A percentile compares a stretch with the other conserved stretches of the same genome.
phyloP scores from a whole-genome alignment of 768 basidiomycete genomes.

The Boletales sp. region DNA sequence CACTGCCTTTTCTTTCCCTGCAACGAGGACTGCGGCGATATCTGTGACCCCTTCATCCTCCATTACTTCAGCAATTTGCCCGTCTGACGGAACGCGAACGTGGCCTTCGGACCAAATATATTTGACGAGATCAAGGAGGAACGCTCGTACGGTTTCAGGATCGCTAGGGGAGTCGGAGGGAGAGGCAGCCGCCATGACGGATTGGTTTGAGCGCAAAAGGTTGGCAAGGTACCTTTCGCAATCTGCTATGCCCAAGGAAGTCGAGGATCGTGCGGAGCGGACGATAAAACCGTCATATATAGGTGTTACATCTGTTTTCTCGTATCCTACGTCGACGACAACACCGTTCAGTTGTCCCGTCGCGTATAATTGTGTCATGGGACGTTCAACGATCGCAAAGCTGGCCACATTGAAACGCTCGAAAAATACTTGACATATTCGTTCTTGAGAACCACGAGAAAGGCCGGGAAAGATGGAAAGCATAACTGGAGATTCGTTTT shows the following conservation, averaged over 20 bases:
- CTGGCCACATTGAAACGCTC: slow-evolving; percentile 90
- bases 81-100: slow-evolving; percentile 70
- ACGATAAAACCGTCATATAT: slow-evolving; percentile 71
- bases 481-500: slow-evolving; percentile 85
- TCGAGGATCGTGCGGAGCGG: slow-evolving; percentile 49
- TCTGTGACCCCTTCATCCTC: slow-evolving; percentile 88
- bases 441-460: slow-evolving; percentile 64
- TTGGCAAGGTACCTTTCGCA: slow-evolving; percentile 76
- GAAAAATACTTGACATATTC: slow-evolving; percentile 81
- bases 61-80: slow-evolving; percentile 54
- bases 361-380: slow-evolving; percentile 81
- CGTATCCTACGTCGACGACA: slow-evolving; percentile 77
- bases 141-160: slow-evolving; percentile 44
- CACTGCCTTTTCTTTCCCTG: slow-evolving; percentile 86
- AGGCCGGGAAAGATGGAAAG: slow-evolving; percentile 66
- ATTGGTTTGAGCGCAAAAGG: slow-evolving; percentile 65
- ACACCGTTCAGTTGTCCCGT: slow-evolving; percentile 68
- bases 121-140: slow-evolving; percentile 61
- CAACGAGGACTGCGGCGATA: slow-evolving; percentile 85
- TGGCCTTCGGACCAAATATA: slow-evolving; percentile 62
- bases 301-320: slow-evolving; percentile 73
- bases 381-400: slow-evolving; percentile 75
- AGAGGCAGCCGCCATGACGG: slow-evolving; percentile 54
- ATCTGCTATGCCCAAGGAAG: slow-evolving; percentile 63
- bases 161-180: slow-evolving; percentile 48